Evolutionary conservation across 2,329 filamentous ascomycete genomes (phyloP).

Genomic region (Clonostachys sp.): DNA sequence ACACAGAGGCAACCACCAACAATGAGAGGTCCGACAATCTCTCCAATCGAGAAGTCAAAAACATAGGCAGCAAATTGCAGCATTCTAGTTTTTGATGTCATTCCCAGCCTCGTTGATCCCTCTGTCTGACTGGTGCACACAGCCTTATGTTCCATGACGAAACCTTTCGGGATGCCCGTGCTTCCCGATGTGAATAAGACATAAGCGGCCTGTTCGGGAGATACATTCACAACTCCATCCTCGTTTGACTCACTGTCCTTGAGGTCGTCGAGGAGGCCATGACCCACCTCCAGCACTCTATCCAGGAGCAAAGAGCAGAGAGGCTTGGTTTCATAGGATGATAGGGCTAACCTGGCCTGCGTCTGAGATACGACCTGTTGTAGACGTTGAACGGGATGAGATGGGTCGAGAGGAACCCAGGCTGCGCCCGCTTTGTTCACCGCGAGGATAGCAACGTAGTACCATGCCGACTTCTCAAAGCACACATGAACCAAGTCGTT

Average conservation of each 20-base stretch:
- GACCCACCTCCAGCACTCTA: neutral
- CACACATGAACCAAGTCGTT: neutral
- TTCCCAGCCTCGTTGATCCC: neutral
- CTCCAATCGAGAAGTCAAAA: constrained; percentile 39
- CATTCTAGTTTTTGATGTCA: constrained; percentile 26
- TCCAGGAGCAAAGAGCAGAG: neutral
- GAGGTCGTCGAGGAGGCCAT: neutral
- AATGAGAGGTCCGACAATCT: constrained; percentile 12
- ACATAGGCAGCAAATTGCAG: constrained; percentile 45
- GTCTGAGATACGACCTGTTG: neutral
- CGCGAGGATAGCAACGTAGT: constrained; percentile 2
- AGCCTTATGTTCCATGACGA: constrained; percentile 9
- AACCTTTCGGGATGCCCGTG: constrained; percentile 9
- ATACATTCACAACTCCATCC: neutral
- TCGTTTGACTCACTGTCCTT: neutral
- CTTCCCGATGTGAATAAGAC: constrained; percentile 8
- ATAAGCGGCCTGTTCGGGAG: constrained; percentile 4
- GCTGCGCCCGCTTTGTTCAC: constrained; percentile 2
- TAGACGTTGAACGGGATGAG: neutral
- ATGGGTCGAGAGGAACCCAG: constrained; percentile 1
- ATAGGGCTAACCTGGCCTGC: neutral
- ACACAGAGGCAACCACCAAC: constrained; percentile 12
- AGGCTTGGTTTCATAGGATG: neutral
- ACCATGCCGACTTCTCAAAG: constrained; percentile 3
- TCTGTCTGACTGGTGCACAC: neutral